Evolutionary conservation across 2,329 filamentous ascomycete genomes (phyloP).

Genomic region (Xylariaceae sp.): DNA sequence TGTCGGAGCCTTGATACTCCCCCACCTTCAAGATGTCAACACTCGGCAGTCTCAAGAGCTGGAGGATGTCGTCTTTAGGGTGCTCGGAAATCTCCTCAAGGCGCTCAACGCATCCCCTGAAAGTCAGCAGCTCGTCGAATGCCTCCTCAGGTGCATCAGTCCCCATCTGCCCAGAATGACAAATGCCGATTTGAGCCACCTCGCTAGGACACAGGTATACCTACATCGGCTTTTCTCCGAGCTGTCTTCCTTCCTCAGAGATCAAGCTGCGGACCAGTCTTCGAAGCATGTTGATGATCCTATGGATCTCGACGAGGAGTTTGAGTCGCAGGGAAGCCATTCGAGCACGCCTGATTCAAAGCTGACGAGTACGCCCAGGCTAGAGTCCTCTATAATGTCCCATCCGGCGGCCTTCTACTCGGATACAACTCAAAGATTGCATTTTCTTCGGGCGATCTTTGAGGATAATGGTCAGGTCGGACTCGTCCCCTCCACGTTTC

Average conservation of each 20-base stretch:
- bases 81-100: constrained; percentile 34
- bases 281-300: constrained; percentile 16
- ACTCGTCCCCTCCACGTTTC: constrained; percentile 40
- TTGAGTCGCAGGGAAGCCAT: constrained; percentile 52
- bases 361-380: constrained; percentile 36
- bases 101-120: constrained; percentile 37
- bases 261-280: constrained; percentile 25
- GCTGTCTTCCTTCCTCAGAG: constrained; percentile 27
- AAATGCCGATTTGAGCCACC: constrained; percentile 27
- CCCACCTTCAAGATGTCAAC: constrained; percentile 39
- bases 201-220: constrained; percentile 31
- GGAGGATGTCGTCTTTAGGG: constrained; percentile 32
- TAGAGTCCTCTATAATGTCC: constrained; percentile 33
- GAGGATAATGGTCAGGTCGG: constrained; percentile 38
- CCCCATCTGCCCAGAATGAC: constrained; percentile 39
- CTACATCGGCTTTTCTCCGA: constrained; percentile 37
- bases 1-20: constrained; percentile 37
- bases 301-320: constrained; percentile 51
- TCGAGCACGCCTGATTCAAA: constrained; percentile 30
- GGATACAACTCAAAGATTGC: constrained; percentile 39
- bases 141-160: constrained; percentile 37
- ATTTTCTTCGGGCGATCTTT: constrained; percentile 35
- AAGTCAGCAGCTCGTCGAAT: constrained; percentile 36
- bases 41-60: constrained; percentile 42
- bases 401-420: constrained; percentile 39